phyloP scores from a whole-genome alignment of 2,329 filamentous ascomycete genomes.

The Sporothrix globosa region DNA sequence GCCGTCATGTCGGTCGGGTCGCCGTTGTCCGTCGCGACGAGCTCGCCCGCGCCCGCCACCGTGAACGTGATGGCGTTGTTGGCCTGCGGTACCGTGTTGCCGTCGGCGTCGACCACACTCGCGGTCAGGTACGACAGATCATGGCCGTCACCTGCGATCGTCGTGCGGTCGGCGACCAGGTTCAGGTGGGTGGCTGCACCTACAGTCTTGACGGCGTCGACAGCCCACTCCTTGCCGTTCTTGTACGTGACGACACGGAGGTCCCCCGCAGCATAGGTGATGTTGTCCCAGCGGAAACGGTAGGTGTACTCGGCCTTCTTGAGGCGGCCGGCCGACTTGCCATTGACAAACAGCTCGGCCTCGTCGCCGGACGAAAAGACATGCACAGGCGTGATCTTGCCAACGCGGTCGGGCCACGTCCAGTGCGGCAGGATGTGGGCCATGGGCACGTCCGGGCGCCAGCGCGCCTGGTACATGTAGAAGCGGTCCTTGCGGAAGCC shows the following conservation, averaged over 20 bases:
- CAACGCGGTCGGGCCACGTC: slow-evolving; percentile 55
- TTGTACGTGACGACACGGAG: slow-evolving; percentile 54
- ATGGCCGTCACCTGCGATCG: slow-evolving; percentile 48
- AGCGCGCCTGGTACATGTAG: slow-evolving; percentile 59
- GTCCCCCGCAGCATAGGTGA: slow-evolving; percentile 53
- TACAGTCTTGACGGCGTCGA: slow-evolving; percentile 47
- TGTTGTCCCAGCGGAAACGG: slow-evolving; percentile 58
- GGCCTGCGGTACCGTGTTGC: slow-evolving; percentile 50
- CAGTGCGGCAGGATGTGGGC: slow-evolving; percentile 61
- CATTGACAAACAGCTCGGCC: slow-evolving; percentile 60
- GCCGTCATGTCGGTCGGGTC: slow-evolving; percentile 50
- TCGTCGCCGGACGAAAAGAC: slow-evolving; percentile 57
- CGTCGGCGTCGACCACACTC: slow-evolving; percentile 50
- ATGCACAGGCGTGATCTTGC: slow-evolving; percentile 56
- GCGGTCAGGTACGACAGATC: slow-evolving; percentile 54
- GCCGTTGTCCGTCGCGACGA: slow-evolving; percentile 58
- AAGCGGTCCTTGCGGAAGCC: slow-evolving; percentile 62
- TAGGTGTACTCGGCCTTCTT: slow-evolving; percentile 45
- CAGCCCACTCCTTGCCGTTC: slow-evolving; percentile 52
- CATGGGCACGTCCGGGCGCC: slow-evolving; percentile 52
- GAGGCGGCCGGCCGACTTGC: slow-evolving; percentile 49
- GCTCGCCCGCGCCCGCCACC: slow-evolving; percentile 49
- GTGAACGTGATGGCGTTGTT: slow-evolving; percentile 50
- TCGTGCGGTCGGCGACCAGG: slow-evolving; percentile 45
- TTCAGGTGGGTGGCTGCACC: slow-evolving; percentile 47